Base-by-base conservation (phyloP, 2,329 filamentous ascomycete species). In the Nakataea oryzae region DNA sequence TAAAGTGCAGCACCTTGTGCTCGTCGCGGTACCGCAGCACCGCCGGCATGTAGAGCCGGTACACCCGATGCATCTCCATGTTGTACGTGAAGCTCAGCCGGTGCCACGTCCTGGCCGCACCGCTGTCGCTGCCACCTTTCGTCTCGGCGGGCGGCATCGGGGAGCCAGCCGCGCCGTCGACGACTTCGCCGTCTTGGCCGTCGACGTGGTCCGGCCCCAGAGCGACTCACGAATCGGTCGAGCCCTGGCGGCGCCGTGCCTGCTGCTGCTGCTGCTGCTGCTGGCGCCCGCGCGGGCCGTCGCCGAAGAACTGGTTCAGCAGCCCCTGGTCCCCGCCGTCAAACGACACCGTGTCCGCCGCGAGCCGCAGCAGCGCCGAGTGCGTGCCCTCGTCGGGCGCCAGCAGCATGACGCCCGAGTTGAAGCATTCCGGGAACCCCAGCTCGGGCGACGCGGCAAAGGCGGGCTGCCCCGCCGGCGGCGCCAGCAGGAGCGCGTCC, bases 361-460 rank as follows among this genome's bases (percentile, higher is more conserved):
- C 86, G 67, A 89, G 75, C 41, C 81, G 83, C 50, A 81, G 77
- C 63, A 90, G 74, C 24, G 84, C 83, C 73, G 82, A 81, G 69
- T 86, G 88, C 63, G 86, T 86, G 59, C 83, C 81, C 76, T 85
- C 76, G 71, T 87, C 81, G 28, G 87, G 87, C 29, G 76, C 80
- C 27, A 89, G 74, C 21, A 87, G 84, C 84, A 90, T 87, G 63
- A 90, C 78, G 66, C 87, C 67, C 60, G 83, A 86, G 72, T 90
- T 90, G 79, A 90, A 90, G 67, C 82, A 84, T 74, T 90, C 87
- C 14, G 87, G 87, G 86, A 86, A 90, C 63, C 87, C 87, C 65
- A 89, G 82, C 69, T 90, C 87, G 12, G 87, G 86, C 6, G 81
- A 84, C 6, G 86, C 67, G 17, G 67, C 66, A 56, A 68, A 65